phyloP scores from a whole-genome alignment of 345 rosid genomes.

The Isatis tinctoria region DNA sequence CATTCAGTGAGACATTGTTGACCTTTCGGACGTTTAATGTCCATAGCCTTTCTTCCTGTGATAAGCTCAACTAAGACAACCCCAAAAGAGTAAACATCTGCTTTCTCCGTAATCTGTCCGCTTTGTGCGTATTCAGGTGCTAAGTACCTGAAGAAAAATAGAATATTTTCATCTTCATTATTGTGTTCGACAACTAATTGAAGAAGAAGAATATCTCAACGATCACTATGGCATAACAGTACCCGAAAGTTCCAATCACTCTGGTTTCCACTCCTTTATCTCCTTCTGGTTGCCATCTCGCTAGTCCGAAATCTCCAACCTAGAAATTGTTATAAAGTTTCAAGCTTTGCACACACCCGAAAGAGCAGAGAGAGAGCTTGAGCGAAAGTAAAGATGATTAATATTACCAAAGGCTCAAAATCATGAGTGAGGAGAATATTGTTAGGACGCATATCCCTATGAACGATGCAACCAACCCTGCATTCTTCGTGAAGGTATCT shows the following conservation, averaged over 20 bases:
- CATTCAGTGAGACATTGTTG: slow-evolving; percentile 97
- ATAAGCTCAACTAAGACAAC: slow-evolving; percentile 93
- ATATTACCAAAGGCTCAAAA: slow-evolving; percentile 81
- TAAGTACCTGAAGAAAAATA: slow-evolving; percentile 54
- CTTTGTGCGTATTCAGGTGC: slow-evolving; percentile 98
- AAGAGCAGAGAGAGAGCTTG: slow-evolving; percentile 12
- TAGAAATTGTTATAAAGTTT: not conserved
- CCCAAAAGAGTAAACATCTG: slow-evolving; percentile 94
- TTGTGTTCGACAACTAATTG: not conserved
- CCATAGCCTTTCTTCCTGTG: slow-evolving; percentile 95
- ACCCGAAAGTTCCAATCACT: slow-evolving; percentile 98
- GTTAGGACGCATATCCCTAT: slow-evolving; percentile 95
- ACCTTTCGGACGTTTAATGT: slow-evolving; percentile 79
- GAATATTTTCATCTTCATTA: not conserved
- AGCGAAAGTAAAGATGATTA: not conserved
- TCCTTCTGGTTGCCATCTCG: slow-evolving; percentile 99
- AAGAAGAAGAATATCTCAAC: not conserved
- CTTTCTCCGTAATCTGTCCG: slow-evolving; percentile 95
- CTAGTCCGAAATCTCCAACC: slow-evolving; percentile 99
- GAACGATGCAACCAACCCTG: slow-evolving; percentile 98
- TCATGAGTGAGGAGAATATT: slow-evolving; percentile 96
- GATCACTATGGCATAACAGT: not conserved
- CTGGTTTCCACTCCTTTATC: slow-evolving; percentile 90
- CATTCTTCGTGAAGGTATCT: slow-evolving; percentile 99
- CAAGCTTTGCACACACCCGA: not conserved